phyloP scores from a whole-genome alignment of 345 rosid species.

The Citrus maxima region DNA sequence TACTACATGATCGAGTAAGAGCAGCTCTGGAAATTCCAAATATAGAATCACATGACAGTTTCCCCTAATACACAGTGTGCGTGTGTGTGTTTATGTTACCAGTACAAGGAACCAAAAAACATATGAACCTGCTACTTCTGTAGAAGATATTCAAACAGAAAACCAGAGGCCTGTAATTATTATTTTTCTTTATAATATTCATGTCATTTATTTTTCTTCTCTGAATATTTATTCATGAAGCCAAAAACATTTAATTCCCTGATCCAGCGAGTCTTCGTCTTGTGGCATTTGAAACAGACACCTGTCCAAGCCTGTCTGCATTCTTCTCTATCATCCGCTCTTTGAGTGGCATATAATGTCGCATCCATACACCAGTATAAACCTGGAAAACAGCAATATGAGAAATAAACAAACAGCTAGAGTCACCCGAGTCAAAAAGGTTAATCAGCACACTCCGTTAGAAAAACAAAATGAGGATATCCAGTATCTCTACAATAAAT shows the following conservation, averaged over 20 bases:
- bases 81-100: neutral
- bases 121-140: neutral
- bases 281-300: constrained; percentile 79
- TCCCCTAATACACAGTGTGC: neutral
- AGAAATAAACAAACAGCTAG: neutral
- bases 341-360: constrained; percentile 66
- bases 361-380: constrained; percentile 83
- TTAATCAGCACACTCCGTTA: neutral
- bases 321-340: constrained; percentile 49
- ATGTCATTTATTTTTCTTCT: constrained; percentile 4
- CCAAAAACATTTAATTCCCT: constrained; percentile 28
- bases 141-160: neutral
- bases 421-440: neutral
- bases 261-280: constrained; percentile 81
- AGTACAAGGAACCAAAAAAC: neutral
- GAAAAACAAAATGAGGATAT: neutral
- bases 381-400: constrained; percentile 44
- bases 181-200: neutral
- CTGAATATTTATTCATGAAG: neutral
- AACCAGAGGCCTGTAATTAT: neutral
- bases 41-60: neutral
- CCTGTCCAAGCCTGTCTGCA: constrained; percentile 58
- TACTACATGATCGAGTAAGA: neutral
- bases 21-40: neutral
- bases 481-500: neutral